Evolutionary conservation across 176 grass and related monocot genomes (phyloP), one percentile per base, ranked within the genome.

Genomic region (Avena sativa): DNA sequence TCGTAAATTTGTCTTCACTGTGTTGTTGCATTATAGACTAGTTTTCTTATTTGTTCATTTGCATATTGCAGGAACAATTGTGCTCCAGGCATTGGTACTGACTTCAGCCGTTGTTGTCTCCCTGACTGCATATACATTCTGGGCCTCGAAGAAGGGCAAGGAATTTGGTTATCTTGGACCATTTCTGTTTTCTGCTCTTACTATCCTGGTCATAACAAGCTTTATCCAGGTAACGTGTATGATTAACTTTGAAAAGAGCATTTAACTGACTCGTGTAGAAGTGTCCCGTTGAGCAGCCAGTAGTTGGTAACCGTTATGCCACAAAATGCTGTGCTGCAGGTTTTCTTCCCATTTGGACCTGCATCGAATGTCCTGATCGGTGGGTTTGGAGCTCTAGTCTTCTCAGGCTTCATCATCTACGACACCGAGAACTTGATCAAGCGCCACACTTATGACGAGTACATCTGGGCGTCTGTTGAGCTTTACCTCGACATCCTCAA

Each of bases 401-500:
- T 99, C 91, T 83, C 97, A 83, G 94, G 89, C 48, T 99, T 94
- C 89, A 84, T 99, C 19, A 83, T 99, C 46, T 99, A 99, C 26
- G 97, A 99, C 90, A 99, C 97, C 0, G 97, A 99, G 61, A 94
- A 86, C 72, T 87, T 99, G 84, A 99, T 99, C 50, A 99, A 76
- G 83, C 93, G 94, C 60, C 93, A 99, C 78, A 90, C 71, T 34
- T 99, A 99, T n/a, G 97, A 99, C 14, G 97, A 99, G 65, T 99
- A 99, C 89, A 99, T 99, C 28, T 96, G 97, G 97, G 97, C 97
- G 10, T 99, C 97, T 2, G 89, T 99, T 50, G 94, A 91, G 59
- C 97, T 99, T 40, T 99, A 99, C 89, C 94, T 99, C 10, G 97
- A 99, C 87, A 96, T 99, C 74, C 97, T 99, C 66, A 99, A 99